Conservation (phyloP, 345 rosid genomes). For the Populus alba region DNA sequence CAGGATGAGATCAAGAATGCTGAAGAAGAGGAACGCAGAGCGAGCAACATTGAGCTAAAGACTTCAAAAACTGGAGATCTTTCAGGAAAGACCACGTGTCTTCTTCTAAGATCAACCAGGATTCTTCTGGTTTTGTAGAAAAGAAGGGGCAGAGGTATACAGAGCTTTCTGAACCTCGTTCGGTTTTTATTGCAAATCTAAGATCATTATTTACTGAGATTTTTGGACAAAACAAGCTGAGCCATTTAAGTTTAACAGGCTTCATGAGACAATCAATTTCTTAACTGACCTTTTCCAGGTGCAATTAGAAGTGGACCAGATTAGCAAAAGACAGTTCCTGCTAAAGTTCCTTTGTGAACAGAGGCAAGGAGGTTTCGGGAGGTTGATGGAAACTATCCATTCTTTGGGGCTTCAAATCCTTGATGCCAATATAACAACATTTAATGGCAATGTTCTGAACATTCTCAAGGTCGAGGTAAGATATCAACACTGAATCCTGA, state of each 20-base stretch:
- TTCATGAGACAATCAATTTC: neutral
- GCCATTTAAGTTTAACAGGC: neutral
- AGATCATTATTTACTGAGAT: neutral
- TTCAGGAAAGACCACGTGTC: constrained; percentile 8
- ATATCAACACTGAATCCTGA: constrained; percentile 3
- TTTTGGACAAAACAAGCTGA: neutral
- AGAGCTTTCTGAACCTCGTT: neutral
- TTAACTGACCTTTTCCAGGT: constrained; percentile 34
- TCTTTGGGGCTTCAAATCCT: constrained; percentile 54
- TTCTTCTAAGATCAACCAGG: constrained; percentile 15
- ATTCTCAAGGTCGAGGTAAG: constrained; percentile 67
- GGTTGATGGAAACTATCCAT: constrained; percentile 53
- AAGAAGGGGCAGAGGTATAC: constrained; percentile 32
- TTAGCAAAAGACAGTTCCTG: constrained; percentile 47
- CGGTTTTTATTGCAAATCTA: neutral
- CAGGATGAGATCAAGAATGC: constrained; percentile 56
- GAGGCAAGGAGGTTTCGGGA: constrained; percentile 54
- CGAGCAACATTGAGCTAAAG: constrained; percentile 21
- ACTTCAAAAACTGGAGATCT: constrained; percentile 12
- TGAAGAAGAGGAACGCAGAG: constrained; percentile 38
- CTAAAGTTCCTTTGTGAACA: constrained; percentile 45
- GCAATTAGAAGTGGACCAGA: constrained; percentile 54
- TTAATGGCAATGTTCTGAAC: constrained; percentile 44
- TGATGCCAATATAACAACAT: constrained; percentile 68
- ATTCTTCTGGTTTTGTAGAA: constrained; percentile 2